Base-by-base conservation (phyloP, 2,329 filamentous ascomycete genomes). In the Rutstroemia sp. region DNA sequence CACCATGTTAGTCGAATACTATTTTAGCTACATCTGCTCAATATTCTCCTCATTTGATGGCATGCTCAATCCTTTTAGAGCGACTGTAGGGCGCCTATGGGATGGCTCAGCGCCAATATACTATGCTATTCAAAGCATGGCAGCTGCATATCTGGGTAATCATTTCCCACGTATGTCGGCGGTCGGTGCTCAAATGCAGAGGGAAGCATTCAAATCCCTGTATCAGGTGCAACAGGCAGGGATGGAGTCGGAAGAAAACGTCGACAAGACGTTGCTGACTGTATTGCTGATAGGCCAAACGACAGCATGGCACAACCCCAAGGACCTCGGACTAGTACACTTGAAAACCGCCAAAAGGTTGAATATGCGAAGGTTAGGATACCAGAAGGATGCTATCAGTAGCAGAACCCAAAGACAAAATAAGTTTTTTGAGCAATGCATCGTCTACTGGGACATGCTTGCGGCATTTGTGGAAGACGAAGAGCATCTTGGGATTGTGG, bases 11-110 rank as follows among this genome's bases (percentile, higher is more conserved):
- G 77, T 84, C 9, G 80, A 83, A 48, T 82, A 84, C 61, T 85
- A 84, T 62, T 85, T 85, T 70, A 79, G 79, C 62, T 79, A 83
- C 58, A 80, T 84, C 3, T 82, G 80, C 49, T 76, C 75, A 3
- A 69, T 84, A 9, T 84, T 82, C 66, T 85, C 82, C n/a, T 82
- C 78, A 57, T 86, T 83, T 62, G 82, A 85, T 66, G 83, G 81
- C 19, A 72, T 75, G 12, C 73, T 83, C 61, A 86, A 85, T 61
- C 80, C 81, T 0, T 84, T 84, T 61, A 73, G 82, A 39, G 79
- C 77, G 1, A 79, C 80, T 0, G 79, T 84, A 12, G 76, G 75
- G 4, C 76, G 77, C 21, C 72, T 83, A 2, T 84, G 80, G 75
- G 73, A 78, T 42, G 76, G 76, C n/a, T 82, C 79, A 0, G 71